Base-by-base conservation (phyloP, 2,329 filamentous ascomycete species). In the Fusarium sp. region DNA sequence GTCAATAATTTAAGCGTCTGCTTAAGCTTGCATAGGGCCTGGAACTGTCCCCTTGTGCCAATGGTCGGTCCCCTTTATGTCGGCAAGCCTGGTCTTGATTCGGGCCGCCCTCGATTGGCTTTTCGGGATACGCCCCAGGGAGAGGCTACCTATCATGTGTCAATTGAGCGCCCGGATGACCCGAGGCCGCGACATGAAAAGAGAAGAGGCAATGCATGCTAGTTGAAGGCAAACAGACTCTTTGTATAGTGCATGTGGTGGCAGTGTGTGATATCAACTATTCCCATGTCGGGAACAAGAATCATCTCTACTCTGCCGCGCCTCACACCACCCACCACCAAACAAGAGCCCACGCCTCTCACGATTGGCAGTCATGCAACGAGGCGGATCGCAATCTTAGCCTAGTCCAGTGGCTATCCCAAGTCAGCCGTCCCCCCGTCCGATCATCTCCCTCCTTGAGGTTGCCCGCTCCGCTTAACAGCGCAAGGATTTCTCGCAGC, bases 361-460 rank as follows among this genome's bases (percentile, higher is more conserved):
- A 43, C 40, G 51, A 43, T 54, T 54, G 51, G 51, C 12, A 54
- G 13, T 7, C 39, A 54, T 23, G 39, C 51, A 15, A 54, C 39
- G n/a, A 34, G 40, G 53, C 40, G 53, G 53, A 56, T 56, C 53
- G 53, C 40, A 56, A 56, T 56, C 53, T 56, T 46, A 56, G 40
- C 27, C 51, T 12, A 34, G 23, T 23, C 23, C 23, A 23, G 23
- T 23, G 23, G 23, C 23, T 23, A 23, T 23, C 18, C 16, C 41
- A 44, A 11, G 16, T 27, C 41, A 44, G 41, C 16, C 16, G 11
- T 10, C 16, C 16, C 40, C 16, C 41, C 23, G 9, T 27, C 10
- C 31, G 31, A 34, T 34, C 31, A 34, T 34, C 31, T 34, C 31
- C 12, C 31, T 6, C 31, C 31, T 34, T 34, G 31, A 12, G 12